These are phyloP conservation scores for Kwoniella heveanensis DNA, from an alignment of 768 basidiomycete species.

Conservation along the genomic window DNA sequence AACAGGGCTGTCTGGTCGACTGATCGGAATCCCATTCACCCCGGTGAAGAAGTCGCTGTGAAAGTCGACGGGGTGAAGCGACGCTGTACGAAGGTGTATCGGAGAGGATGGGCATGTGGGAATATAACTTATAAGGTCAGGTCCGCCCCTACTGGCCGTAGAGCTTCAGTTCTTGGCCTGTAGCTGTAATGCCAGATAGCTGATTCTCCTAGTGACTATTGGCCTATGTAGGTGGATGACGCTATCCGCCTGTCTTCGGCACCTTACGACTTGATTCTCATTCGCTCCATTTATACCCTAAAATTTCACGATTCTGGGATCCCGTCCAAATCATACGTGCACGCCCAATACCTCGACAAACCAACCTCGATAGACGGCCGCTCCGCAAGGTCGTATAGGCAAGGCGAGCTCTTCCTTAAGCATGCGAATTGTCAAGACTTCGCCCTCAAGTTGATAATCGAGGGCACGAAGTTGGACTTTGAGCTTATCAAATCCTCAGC, in stretches of 20 bases:
- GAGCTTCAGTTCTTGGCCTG: too few species aligned
- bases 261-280: slow-evolving; percentile 2
- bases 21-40: background rate
- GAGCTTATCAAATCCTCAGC: background rate
- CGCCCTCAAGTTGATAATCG: background rate
- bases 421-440: slow-evolving; percentile 28
- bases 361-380: slow-evolving; percentile 2
- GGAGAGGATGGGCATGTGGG: background rate
- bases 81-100: background rate
- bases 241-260: slow-evolving; percentile 1
- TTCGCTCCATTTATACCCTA: slow-evolving; percentile 15
- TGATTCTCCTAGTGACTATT: too few species aligned
- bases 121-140: background rate
- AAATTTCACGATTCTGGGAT: background rate
- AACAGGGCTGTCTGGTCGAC: background rate
- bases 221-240: slow-evolving; percentile 6
- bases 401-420: slow-evolving; percentile 23
- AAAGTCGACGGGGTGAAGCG: background rate
- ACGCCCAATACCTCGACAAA: slow-evolving; percentile 19
- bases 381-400: background rate
- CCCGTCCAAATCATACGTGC: slow-evolving; percentile 3
- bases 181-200: too few species aligned
- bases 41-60: background rate
- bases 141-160: too few species aligned
- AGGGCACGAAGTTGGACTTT: slow-evolving; percentile 15